A percentile compares a stretch with the other conserved stretches of the same genome.
Conservation (phyloP, 2,329 filamentous ascomycete genomes). For the Uncinocarpus reesii region DNA sequence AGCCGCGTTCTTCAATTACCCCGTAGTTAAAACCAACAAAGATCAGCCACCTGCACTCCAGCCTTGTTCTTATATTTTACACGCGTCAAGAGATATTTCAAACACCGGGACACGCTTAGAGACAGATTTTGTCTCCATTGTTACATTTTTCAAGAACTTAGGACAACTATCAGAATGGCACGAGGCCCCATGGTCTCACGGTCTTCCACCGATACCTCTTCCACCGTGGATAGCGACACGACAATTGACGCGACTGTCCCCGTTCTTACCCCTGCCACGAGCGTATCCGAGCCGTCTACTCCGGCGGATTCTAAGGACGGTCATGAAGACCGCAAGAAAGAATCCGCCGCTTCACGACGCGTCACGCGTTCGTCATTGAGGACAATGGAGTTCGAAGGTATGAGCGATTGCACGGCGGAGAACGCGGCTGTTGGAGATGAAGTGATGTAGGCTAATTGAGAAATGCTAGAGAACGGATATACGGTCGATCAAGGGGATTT, state of each 20-base stretch:
- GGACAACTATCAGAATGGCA: conserved; percentile 8
- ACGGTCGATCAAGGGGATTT: too few species aligned
- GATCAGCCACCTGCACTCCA: not conserved
- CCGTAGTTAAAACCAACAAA: not conserved
- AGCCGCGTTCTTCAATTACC: not conserved
- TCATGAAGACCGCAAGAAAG: not conserved
- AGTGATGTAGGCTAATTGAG: not conserved
- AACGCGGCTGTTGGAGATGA: not conserved
- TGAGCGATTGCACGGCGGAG: too few species aligned
- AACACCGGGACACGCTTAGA: not conserved
- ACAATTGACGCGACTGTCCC: conserved; percentile 26
- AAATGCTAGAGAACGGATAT: too few species aligned
- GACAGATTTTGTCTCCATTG: not conserved
- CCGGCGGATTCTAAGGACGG: conserved; percentile 30
- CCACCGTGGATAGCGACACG: conserved; percentile 8
- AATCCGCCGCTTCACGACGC: conserved; percentile 30
- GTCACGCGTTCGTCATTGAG: conserved; percentile 33
- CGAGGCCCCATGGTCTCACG: conserved; percentile 4
- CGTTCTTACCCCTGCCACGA: conserved; percentile 36
- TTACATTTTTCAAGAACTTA: not conserved
- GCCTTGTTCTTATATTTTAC: not conserved
- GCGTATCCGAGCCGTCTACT: conserved; percentile 35
- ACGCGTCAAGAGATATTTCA: not conserved
- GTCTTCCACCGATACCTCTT: conserved; percentile 5
- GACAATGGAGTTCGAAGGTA: not conserved